phyloP scores from a whole-genome alignment of 495 filamentous ascomycete species.

The Trypethelium eluteriae region DNA sequence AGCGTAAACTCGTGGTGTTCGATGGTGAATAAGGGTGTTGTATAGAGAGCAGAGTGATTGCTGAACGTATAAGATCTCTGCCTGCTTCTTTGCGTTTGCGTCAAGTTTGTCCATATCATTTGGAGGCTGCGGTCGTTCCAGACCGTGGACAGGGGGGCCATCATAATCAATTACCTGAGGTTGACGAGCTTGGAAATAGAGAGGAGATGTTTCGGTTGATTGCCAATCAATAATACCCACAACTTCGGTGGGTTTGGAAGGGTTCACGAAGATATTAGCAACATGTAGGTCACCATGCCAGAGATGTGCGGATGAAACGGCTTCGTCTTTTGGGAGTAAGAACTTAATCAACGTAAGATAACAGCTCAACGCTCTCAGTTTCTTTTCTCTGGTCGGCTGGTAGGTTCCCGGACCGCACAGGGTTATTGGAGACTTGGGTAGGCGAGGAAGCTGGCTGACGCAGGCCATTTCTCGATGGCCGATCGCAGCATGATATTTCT shows the following conservation, averaged over 20 bases:
- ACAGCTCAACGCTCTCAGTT: conserved; percentile 4
- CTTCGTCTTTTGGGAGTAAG: background rate
- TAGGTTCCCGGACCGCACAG: background rate
- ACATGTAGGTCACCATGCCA: conserved; percentile 15
- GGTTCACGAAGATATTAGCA: conserved; percentile 9
- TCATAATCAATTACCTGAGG: conserved; percentile 13
- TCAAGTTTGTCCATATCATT: background rate
- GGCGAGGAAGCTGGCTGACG: background rate
- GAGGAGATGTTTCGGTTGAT: background rate
- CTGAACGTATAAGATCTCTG: background rate
- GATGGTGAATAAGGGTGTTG: background rate
- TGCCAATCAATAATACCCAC: conserved; percentile 15
- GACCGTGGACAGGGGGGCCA: background rate
- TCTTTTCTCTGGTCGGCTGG: background rate
- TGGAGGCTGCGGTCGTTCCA: background rate
- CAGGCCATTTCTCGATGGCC: background rate
- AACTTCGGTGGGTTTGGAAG: background rate
- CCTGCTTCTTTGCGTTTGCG: background rate
- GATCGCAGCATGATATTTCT: background rate
- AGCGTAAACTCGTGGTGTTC: background rate
- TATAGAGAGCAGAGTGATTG: background rate
- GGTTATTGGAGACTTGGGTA: background rate
- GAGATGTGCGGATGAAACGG: background rate
- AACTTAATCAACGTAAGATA: background rate
- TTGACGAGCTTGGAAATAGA: conserved; percentile 12